Base-by-base conservation (phyloP, 2,329 filamentous ascomycete species). In the Fusarium zealandicum region DNA sequence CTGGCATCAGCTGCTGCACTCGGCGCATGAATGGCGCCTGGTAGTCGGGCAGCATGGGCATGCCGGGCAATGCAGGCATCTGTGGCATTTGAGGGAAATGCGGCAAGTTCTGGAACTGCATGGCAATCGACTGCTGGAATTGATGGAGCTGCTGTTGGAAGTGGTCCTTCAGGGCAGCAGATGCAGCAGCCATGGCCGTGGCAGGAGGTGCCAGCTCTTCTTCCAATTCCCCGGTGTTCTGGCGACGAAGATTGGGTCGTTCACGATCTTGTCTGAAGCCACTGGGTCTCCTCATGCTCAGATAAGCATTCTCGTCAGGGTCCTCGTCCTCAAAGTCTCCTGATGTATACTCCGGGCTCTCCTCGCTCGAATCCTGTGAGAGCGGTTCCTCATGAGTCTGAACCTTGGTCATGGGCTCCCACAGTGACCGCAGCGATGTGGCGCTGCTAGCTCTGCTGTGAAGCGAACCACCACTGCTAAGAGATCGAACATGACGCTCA, bases 141-240 rank as follows among this genome's bases (percentile, higher is more conserved):
- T 92, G 87, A 51, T 93, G 87, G 40, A 93, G 80, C 67, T 92
- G 90, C 14, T 87, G 82, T 20, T 87, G 81, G 16, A 93, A 74
- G 52, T 93, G 89, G 48, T 92, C 89, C 65, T 88, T 86, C 75
- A 91, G 83, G 12, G 88, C 89, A 35, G 85, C 80, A 66, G 91
- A 83, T 10, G 88, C 88, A 41, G 85, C 80, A 67, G 91, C 83
- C 39, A 88, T 83, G 5, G 85, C 83, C 4, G 81, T 80, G 4
- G 82, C 79, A 3, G 86, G 84, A 2, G 85, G 83, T 14, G 80
- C 79, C 32, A 75, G 71, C 13, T 75, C 72, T 30, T 69, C 66
- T 27, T 64, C 59, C 12, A 65, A 31, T 16, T 63, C 67, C 3
- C 73, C 70, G 1, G 74, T 75, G 27, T 77, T 76, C 25, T 78